Percentiles rank a stretch among this genome's conserved stretches.
phyloP scores from a whole-genome alignment of 2,329 filamentous ascomycete genomes.

The Colletotrichum agaves region DNA sequence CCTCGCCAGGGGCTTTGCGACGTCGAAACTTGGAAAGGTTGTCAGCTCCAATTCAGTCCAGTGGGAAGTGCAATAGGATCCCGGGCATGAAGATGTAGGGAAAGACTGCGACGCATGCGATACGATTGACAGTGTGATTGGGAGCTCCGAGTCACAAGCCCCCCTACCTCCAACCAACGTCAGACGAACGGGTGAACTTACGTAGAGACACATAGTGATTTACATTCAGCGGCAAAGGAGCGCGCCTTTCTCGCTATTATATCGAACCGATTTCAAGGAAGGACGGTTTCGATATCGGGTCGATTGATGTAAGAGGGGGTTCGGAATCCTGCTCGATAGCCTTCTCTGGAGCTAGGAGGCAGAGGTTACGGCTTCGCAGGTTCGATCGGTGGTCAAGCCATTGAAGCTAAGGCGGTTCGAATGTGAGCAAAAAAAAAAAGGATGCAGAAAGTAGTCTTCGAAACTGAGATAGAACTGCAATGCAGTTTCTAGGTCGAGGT shows the following conservation, averaged over 20 bases:
- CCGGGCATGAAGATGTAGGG: neutral
- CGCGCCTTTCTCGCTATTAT: neutral
- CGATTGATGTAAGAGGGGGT: neutral
- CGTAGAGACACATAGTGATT: constrained; percentile 34
- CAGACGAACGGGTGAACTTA: constrained; percentile 24
- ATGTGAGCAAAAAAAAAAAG: neutral
- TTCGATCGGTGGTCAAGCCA: constrained; percentile 21
- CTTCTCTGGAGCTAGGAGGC: constrained; percentile 14
- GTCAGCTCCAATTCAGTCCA: constrained; percentile 1
- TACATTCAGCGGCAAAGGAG: constrained; percentile 9
- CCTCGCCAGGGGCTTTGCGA: constrained; percentile 22
- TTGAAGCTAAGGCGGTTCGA: constrained; percentile 5
- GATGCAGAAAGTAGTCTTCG: neutral
- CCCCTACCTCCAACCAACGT: too few relatives aligned
- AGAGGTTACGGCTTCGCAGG: constrained; percentile 27
- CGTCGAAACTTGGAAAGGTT: constrained; percentile 25
- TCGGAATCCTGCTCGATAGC: constrained; percentile 12
- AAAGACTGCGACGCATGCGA: too few relatives aligned
- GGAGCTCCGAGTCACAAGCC: constrained; percentile 5
- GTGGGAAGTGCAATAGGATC: neutral
- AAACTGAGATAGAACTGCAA: neutral
- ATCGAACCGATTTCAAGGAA: neutral
- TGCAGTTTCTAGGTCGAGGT: neutral
- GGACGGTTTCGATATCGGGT: neutral
- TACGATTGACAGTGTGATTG: neutral